Evolutionary conservation across 2,329 filamentous ascomycete species (phyloP).

Genomic region (Conoideocrella luteorostrata): DNA sequence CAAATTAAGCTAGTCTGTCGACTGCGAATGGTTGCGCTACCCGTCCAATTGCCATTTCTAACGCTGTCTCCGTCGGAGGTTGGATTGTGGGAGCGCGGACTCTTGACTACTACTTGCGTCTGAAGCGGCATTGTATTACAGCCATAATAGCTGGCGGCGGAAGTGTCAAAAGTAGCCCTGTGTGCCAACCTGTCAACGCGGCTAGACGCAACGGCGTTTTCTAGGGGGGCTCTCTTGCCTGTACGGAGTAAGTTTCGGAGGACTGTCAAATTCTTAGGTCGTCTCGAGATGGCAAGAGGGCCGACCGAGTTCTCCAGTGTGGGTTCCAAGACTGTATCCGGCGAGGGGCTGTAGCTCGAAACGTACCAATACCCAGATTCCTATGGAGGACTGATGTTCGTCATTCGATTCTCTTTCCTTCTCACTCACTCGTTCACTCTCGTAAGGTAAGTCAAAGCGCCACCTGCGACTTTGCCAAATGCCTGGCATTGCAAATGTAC

Average conservation of each 20-base stretch:
- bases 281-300: neutral
- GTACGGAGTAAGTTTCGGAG: no score
- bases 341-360: neutral
- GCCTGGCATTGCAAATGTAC: neutral
- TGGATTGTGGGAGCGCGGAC: no score
- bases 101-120: no score
- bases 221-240: no score
- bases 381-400: neutral
- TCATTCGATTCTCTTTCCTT: no score
- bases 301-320: neutral
- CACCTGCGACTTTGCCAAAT: neutral
- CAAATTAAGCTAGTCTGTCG: neutral
- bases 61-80: neutral
- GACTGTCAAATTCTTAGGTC: neutral
- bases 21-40: neutral
- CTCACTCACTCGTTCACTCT: no score
- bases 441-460: neutral
- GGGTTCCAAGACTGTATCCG: neutral
- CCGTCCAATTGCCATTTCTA: neutral
- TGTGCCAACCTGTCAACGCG: no score
- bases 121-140: no score
- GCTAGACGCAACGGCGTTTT: no score
- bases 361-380: neutral
- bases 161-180: no score
- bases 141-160: no score